phyloP scores from a whole-genome alignment of 2,329 filamentous ascomycete genomes.

The Apiospora marii region DNA sequence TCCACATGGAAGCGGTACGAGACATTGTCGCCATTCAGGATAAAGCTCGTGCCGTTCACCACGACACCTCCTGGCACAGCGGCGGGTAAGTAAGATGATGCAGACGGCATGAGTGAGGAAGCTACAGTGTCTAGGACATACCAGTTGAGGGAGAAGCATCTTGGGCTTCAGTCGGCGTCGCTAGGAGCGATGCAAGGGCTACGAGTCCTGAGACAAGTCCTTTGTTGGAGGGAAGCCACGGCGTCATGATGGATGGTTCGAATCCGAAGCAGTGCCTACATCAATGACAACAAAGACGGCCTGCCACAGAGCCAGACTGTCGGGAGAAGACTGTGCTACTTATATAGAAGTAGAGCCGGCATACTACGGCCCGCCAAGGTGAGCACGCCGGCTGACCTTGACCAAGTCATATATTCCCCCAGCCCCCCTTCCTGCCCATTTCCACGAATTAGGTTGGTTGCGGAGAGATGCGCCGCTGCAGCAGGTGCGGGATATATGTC shows the following conservation, averaged over 20 bases:
- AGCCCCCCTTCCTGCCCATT: not conserved
- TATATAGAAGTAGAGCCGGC: not conserved
- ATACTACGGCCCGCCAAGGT: not conserved
- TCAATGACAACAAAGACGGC: not conserved
- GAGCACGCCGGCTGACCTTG: constrained; percentile 2
- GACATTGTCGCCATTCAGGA: constrained; percentile 61
- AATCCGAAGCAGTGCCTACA: constrained; percentile 1
- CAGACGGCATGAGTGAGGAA: too few species aligned
- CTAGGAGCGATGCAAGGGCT: not conserved
- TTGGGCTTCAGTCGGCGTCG: not conserved
- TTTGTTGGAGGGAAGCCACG: constrained; percentile 6
- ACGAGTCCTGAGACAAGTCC: not conserved
- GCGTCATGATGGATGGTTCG: constrained; percentile 3
- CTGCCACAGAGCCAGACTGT: not conserved
- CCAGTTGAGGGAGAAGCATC: not conserved
- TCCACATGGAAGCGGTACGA: constrained; percentile 70
- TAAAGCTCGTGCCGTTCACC: constrained; percentile 63
- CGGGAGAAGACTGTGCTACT: not conserved
- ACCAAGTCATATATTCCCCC: not conserved
- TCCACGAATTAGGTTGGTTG: constrained; percentile 4
- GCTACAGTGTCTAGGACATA: not conserved
- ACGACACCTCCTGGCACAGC: constrained; percentile 56
- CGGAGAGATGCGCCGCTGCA: not conserved
- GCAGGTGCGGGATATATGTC: constrained; percentile 10
- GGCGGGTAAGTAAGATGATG: not conserved